These are phyloP conservation scores for Choricystis sp. DNA, from an alignment of 139 green algal species.

Conservation along the genomic window DNA sequence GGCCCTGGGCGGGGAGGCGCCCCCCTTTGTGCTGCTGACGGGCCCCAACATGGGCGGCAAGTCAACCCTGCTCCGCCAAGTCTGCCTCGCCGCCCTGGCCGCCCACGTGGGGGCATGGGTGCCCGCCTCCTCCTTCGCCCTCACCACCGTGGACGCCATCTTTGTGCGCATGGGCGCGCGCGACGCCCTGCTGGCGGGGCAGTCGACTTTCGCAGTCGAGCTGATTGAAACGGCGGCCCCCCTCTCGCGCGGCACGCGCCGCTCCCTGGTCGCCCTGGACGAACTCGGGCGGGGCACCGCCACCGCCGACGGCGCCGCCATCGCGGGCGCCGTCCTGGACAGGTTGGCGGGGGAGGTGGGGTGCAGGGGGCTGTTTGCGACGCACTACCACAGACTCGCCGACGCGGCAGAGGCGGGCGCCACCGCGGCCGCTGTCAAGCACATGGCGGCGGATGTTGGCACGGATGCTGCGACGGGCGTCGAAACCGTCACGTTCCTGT, in stretches of 20 bases:
- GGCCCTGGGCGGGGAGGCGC: conserved; percentile 37
- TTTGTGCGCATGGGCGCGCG: conserved; percentile 91
- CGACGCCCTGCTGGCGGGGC: conserved; percentile 81
- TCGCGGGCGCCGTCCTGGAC: conserved; percentile 78
- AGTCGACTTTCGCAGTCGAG: conserved; percentile 96
- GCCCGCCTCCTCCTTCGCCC: conserved; percentile 52
- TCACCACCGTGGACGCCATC: conserved; percentile 70
- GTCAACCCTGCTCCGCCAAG: conserved; percentile 79
- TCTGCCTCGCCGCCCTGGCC: conserved; percentile 65
- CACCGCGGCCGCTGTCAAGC: conserved; percentile 38
- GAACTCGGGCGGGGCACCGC: conserved; percentile 92
- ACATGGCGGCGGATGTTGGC: conserved; percentile 74
- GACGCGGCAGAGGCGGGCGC: conserved; percentile 43
- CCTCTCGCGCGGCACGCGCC: conserved; percentile 33
- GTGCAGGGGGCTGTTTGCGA: conserved; percentile 87
- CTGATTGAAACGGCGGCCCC: conserved; percentile 80
- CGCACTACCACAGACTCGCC: conserved; percentile 88
- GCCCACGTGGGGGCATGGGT: conserved; percentile 71
- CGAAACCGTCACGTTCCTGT: conserved; percentile 83
- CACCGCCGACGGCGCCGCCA: conserved; percentile 87
- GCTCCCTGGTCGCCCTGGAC: conserved; percentile 80
- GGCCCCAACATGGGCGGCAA: conserved; percentile 99
- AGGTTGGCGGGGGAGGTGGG: conserved; percentile 34
- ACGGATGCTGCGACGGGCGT: conserved; percentile 7
- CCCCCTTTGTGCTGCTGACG: conserved; percentile 59